Percentiles rank a stretch among this genome's conserved stretches.
Conservation (phyloP, 139 green algal genomes). For the Chlorella vulgaris region DNA sequence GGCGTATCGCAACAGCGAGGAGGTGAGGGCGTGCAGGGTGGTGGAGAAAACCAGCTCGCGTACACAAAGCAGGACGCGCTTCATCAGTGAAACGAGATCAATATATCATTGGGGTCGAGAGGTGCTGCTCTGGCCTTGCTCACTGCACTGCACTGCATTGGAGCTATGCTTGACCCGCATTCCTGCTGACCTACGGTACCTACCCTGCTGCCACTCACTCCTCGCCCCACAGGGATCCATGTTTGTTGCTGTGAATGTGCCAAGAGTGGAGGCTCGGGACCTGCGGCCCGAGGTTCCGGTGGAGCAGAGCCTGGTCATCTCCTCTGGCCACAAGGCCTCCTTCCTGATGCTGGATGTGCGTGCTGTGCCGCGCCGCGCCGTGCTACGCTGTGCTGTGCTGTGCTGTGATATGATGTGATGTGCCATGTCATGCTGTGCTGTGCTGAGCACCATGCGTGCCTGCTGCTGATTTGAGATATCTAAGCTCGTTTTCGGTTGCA, state of each 20-base stretch:
- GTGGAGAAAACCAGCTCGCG: neutral
- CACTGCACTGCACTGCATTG: neutral
- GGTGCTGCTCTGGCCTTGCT: no score
- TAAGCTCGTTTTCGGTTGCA: neutral
- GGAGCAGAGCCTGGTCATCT: slow-evolving; percentile 73
- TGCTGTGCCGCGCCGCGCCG: neutral
- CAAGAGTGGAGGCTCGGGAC: slow-evolving; percentile 70
- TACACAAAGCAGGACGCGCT: no score
- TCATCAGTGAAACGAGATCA: no score
- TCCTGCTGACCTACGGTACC: no score
- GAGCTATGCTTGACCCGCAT: neutral
- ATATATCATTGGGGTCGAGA: no score
- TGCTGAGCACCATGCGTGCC: no score
- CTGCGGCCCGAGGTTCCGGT: slow-evolving; percentile 63
- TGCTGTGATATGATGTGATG: neutral
- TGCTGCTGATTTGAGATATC: no score
- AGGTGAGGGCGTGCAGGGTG: neutral
- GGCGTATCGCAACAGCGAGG: slow-evolving; percentile 36
- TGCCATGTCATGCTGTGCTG: neutral
- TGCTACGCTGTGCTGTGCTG: neutral
- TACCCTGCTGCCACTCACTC: no score
- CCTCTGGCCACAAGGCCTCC: slow-evolving; percentile 55
- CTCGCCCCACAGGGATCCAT: slow-evolving; percentile 45
- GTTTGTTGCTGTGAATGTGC: slow-evolving; percentile 65
- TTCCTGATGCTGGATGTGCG: slow-evolving; percentile 55